Percentiles rank a stretch among this genome's conserved stretches.
Conservation (phyloP, 2,329 filamentous ascomycete genomes). For the Mycosphaerella sp. region DNA sequence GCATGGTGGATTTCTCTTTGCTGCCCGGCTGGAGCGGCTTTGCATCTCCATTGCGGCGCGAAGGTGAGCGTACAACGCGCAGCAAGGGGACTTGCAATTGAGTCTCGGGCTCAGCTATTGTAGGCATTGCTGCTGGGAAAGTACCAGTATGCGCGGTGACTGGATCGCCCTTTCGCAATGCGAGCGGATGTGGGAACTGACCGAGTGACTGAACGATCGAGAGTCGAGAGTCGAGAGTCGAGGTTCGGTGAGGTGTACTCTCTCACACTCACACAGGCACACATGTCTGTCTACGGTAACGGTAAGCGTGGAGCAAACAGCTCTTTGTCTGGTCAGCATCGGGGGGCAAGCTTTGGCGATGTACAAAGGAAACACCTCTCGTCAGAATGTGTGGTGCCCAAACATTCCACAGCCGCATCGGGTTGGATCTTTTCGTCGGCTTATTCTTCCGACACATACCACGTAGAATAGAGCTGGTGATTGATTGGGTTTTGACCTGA, state of each 20-base stretch:
- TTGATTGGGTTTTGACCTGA: too few species aligned
- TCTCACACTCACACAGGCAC: neutral
- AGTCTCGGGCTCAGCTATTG: too few species aligned
- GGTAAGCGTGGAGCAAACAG: neutral
- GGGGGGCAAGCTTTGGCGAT: conserved; percentile 1
- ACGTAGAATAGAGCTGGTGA: too few species aligned
- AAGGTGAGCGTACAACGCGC: too few species aligned
- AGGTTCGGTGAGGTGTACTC: neutral
- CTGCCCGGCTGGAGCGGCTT: neutral
- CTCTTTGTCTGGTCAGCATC: neutral
- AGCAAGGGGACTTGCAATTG: too few species aligned
- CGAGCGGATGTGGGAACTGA: neutral
- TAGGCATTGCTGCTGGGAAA: too few species aligned
- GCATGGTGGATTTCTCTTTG: neutral
- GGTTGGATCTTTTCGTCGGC: neutral
- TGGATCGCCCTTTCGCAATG: too few species aligned
- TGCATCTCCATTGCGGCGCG: neutral
- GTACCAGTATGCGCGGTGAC: too few species aligned
- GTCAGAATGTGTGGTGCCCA: neutral
- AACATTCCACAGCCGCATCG: neutral
- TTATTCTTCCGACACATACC: neutral
- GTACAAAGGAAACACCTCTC: neutral
- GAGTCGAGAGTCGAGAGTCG: too few species aligned
- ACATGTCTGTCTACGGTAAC: neutral
- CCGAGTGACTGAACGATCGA: neutral